Evolutionary conservation across 139 green algal species (phyloP).

Genomic region (Coelastrella sp.): DNA sequence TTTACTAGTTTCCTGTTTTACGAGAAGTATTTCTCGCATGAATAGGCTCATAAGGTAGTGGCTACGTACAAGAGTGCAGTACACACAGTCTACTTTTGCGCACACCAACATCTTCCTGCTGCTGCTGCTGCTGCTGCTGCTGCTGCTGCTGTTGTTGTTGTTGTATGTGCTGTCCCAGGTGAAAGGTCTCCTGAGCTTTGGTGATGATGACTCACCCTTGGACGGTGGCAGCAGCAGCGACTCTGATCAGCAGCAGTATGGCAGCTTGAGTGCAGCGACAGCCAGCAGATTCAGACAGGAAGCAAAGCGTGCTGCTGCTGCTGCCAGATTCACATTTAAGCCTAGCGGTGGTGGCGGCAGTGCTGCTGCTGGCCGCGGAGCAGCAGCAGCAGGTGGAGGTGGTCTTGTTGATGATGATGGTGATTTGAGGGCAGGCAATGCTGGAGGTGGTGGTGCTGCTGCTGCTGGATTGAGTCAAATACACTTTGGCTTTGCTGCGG

Average conservation of each 20-base stretch:
- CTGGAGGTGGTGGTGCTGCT: background rate
- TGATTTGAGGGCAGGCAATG: background rate
- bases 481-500: slow-evolving; percentile 7
- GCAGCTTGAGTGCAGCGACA: background rate
- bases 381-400: background rate
- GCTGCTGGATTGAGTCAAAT: background rate
- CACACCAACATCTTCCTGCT: no score
- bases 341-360: background rate
- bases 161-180: no score
- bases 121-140: no score
- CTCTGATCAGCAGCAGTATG: background rate
- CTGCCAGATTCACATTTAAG: slow-evolving; percentile 4
- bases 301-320: background rate
- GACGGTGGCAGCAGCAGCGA: slow-evolving; percentile 3
- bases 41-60: no score
- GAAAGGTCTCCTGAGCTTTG: background rate
- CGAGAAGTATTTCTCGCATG: no score
- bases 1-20: no score
- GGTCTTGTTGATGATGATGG: slow-evolving; percentile 14
- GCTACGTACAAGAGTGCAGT: no score
- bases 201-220: background rate
- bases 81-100: no score
- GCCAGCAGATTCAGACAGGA: background rate
- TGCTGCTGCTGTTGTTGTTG: no score
- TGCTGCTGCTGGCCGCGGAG: background rate